Evolutionary conservation across 1,139 yeast species (phyloP), one percentile per base, ranked within the genome.

Genomic region (Candida pseudoviswanathii): DNA sequence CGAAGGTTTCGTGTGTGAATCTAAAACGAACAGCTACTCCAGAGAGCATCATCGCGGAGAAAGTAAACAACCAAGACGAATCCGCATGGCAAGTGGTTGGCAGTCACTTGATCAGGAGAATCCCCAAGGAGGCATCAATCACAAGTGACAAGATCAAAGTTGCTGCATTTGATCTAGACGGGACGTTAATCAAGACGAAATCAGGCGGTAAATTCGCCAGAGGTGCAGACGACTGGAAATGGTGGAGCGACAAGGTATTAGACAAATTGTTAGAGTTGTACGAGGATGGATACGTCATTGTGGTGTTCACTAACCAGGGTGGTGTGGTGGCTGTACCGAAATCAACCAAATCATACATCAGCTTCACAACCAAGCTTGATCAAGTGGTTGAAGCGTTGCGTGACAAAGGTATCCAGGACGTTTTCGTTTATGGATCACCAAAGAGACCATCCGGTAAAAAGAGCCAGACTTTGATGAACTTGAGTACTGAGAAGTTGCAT

Each of bases 281-380:
- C 2, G 55, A 61, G 0, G 56, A 65, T 4, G 63, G 64, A 3
- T 73, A 71, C 54, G 36, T 76, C 1, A 64, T 90, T 3, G 94
- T 85, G 10, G 78, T 94, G 1, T 89, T 94, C 63, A 82, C 97
- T 2, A 94, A 94, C 62, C 99, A 94, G 62, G 96, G 92, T n/a
- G 82, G 80, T 0, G 78, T 84, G 2, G 64, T 75, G 2, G 77
- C 75, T 6, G 61, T 61, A 2, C 55, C 54, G 8, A 65, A 68
- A 10, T 37, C 31, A 9, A 73, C 82, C 2, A 86, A 85, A 59
- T 79, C 89, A 11, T 82, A 75, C 53, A 48, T 51, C 2, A 78
- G 80, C 47, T 77, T 85, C 52, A 65, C 67, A 2, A 63, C 61
- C 3, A 78, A 82, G 51, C 59, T 86, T 2, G 67, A 74, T 44